phyloP scores from a whole-genome alignment of 2,329 filamentous ascomycete species.

The Atkinsonella texensis region DNA sequence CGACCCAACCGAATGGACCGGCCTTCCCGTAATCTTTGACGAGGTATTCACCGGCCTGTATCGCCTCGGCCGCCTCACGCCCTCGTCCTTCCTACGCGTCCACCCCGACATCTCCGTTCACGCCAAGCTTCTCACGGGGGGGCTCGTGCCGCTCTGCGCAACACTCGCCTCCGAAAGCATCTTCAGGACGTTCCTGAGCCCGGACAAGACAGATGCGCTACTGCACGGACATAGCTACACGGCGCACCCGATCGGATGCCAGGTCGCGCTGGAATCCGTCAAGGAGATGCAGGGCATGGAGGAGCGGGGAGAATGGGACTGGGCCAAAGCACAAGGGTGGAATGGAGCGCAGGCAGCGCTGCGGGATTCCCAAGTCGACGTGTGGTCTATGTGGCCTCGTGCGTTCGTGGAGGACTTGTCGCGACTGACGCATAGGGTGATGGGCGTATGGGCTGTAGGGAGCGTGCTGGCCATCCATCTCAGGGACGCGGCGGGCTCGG shows the following conservation, averaged over 20 bases:
- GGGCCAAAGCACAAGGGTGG: slow-evolving; percentile 37
- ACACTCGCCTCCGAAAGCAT: slow-evolving; percentile 65
- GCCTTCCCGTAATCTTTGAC: slow-evolving; percentile 70
- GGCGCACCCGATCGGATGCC: slow-evolving; percentile 69
- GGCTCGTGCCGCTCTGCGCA: slow-evolving; percentile 62
- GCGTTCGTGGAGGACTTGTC: slow-evolving; percentile 49
- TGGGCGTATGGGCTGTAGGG: slow-evolving; percentile 61
- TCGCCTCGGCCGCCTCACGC: slow-evolving; percentile 60
- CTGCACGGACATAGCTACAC: slow-evolving; percentile 83
- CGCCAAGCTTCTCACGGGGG: slow-evolving; percentile 75
- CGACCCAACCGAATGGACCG: slow-evolving; percentile 43
- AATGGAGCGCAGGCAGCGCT: background rate
- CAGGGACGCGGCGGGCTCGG: slow-evolving; percentile 26
- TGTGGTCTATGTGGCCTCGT: slow-evolving; percentile 62
- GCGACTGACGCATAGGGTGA: slow-evolving; percentile 35
- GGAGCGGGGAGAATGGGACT: slow-evolving; percentile 40
- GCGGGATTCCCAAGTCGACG: background rate
- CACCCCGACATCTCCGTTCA: slow-evolving; percentile 68
- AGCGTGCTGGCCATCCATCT: slow-evolving; percentile 58
- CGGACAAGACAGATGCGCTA: slow-evolving; percentile 66
- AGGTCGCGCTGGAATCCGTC: slow-evolving; percentile 60
- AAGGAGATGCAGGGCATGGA: slow-evolving; percentile 48
- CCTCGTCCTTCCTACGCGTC: slow-evolving; percentile 56
- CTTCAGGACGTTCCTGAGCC: slow-evolving; percentile 57
- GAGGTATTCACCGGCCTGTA: slow-evolving; percentile 83